Base-by-base conservation (phyloP, 345 rosid species). In the Streptanthus diversifolius region DNA sequence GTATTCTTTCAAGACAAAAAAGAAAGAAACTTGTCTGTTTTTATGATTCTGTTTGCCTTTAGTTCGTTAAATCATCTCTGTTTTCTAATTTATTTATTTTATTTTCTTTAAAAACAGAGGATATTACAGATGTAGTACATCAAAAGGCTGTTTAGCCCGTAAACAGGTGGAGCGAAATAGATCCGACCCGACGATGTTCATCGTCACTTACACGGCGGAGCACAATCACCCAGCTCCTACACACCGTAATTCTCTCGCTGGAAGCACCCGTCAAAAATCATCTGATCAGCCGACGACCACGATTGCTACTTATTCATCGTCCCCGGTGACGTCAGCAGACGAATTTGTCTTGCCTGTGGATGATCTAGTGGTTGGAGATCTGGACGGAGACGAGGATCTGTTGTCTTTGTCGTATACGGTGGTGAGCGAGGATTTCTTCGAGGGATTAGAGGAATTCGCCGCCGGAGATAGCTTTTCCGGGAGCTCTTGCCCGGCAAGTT, bases 121-220 rank as follows among this genome's bases (percentile, higher is more conserved):
- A 21, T 88, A 95, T 70, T 92, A 92, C 83, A 87, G 88, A 86
- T 92, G 99, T 72, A 92, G 98, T 74, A 95, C 91, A 62, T 95
- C 96, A 54, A 92, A 91, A 70, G 96, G 96, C 10, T 92, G 98
- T 82, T 82, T 95, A 80, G 98, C 99, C 74, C 84, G 99, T 43
- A 92, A 95, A 76, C 99, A 95, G 82, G 97, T 90, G 83, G 98
- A 95, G 88, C 83, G 97, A 66, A 86, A 90, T 82, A 90, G 96
- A 95, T 88, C 98, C 81, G 90, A 95, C 77, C 97, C 99, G 44
- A 77, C 77, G 21, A 87, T 88, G 87, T 92, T 90, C 85, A 86
- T 88, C 41, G 90, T 95, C 60, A 95, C 99, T 32, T 95, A 88
- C 81, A 90, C 99, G 29, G 96, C 86, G 18, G 99, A 95, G 81